These are phyloP conservation scores for Graphilbum sp. DNA, from an alignment of 2,329 filamentous ascomycete species.

Conservation along the genomic window DNA sequence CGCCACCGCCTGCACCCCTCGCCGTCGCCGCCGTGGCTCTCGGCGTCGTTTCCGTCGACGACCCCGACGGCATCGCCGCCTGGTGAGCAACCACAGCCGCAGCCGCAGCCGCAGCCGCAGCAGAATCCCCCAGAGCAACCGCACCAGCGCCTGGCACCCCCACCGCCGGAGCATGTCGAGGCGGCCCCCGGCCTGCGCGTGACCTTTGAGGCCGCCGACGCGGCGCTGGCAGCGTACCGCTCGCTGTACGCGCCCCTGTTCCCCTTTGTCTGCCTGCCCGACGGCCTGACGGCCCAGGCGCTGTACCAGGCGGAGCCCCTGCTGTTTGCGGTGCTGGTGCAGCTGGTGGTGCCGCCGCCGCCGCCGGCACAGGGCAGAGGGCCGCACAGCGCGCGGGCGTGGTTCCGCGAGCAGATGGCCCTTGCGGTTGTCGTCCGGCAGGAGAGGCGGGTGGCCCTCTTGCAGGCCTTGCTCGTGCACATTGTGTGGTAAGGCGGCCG, in stretches of 20 bases:
- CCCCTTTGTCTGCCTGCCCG: slow-evolving; percentile 21
- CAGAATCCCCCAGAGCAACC: no score
- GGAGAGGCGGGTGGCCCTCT: slow-evolving; percentile 18
- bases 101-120: no score
- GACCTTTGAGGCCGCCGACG: slow-evolving; percentile 16
- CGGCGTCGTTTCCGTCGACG: no score
- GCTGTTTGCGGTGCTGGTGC: slow-evolving; percentile 22
- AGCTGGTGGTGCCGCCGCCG: slow-evolving; percentile 16
- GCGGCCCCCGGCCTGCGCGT: slow-evolving; percentile 21
- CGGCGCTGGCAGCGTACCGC: slow-evolving; percentile 18
- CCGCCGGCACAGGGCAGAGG: slow-evolving; percentile 16
- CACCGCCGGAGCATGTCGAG: slow-evolving; percentile 10
- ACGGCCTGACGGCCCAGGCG: slow-evolving; percentile 12
- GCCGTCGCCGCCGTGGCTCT: background rate
- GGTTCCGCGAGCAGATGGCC: slow-evolving; percentile 21
- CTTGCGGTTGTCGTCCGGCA: slow-evolving; percentile 20
- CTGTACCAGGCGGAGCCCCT: slow-evolving; percentile 18
- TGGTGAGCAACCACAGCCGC: no score
- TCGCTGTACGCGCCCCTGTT: slow-evolving; percentile 17
- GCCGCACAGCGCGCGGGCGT: slow-evolving; percentile 16
- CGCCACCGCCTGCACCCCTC: background rate
- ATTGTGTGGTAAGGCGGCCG: slow-evolving; percentile 23
- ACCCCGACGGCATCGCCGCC: no score
- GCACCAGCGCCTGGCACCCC: no score
- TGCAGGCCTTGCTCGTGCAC: slow-evolving; percentile 22